Evolutionary conservation across 2,329 filamentous ascomycete species (phyloP).

Genomic region (Ceratocystis huliohia): DNA sequence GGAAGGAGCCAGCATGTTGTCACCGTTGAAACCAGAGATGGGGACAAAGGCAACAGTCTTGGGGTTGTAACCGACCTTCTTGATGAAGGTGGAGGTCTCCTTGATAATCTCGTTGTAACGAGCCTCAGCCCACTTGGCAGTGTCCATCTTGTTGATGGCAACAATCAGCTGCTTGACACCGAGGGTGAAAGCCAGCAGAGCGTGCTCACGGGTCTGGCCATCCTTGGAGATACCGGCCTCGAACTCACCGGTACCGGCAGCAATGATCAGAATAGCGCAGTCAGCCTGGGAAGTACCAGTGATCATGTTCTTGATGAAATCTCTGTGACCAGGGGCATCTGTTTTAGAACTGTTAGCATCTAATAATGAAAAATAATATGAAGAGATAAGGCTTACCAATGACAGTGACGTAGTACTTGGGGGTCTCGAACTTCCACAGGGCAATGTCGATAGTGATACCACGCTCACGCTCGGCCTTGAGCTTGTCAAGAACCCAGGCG

Average conservation of each 20-base stretch:
- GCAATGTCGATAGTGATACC: slow-evolving; percentile 99
- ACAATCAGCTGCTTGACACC: slow-evolving; percentile 99
- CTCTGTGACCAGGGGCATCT: slow-evolving; percentile 98
- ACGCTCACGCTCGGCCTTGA: slow-evolving; percentile 99
- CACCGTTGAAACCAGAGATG: slow-evolving; percentile 99
- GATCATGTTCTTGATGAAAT: slow-evolving; percentile 99
- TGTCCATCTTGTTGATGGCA: slow-evolving; percentile 99
- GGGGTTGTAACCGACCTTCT: slow-evolving; percentile 99
- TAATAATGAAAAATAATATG: neutral
- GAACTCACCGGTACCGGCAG: slow-evolving; percentile 99
- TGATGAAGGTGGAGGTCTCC: slow-evolving; percentile 99
- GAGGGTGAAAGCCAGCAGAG: slow-evolving; percentile 98
- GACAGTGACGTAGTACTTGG: slow-evolving; percentile 95
- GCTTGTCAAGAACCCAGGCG: slow-evolving; percentile 99
- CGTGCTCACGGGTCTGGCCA: slow-evolving; percentile 99
- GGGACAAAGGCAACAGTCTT: slow-evolving; percentile 97
- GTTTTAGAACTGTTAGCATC: slow-evolving; percentile 18
- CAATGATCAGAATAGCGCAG: slow-evolving; percentile 99
- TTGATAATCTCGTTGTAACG: slow-evolving; percentile 99
- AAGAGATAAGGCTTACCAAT: slow-evolving; percentile 53
- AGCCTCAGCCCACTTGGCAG: slow-evolving; percentile 91
- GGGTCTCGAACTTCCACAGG: slow-evolving; percentile 99
- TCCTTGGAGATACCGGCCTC: slow-evolving; percentile 99
- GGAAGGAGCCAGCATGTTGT: slow-evolving; percentile 95
- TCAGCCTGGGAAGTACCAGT: slow-evolving; percentile 99